Evolutionary conservation across 148 eudicot genomes (phyloP).

Genomic region (Heliosperma pusillum): DNA sequence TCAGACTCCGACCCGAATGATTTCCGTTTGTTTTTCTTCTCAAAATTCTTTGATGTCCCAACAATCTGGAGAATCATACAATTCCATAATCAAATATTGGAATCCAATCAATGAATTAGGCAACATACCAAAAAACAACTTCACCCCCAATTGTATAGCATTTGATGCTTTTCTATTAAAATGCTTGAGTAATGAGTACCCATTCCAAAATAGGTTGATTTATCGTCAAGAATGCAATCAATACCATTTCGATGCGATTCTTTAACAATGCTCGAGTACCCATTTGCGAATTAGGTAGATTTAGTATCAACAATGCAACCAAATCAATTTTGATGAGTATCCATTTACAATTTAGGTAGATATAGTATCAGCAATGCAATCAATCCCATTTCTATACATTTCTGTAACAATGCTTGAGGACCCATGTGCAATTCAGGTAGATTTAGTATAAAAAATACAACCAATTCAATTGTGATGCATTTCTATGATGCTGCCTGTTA

Average conservation of each 20-base stretch:
- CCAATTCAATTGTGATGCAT: background rate
- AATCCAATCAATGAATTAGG: background rate
- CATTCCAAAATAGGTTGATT: too few species aligned
- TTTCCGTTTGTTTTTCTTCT: slow-evolving; percentile 31
- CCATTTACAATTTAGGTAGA: background rate
- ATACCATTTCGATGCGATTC: too few species aligned
- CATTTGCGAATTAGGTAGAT: slow-evolving; percentile 4
- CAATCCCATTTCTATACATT: background rate
- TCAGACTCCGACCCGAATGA: slow-evolving; percentile 47
- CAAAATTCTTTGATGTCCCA: slow-evolving; percentile 66
- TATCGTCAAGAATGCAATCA: background rate
- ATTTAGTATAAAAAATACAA: background rate
- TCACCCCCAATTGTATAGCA: background rate
- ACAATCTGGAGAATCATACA: slow-evolving; percentile 45
- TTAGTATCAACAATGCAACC: background rate
- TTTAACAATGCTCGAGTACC: background rate
- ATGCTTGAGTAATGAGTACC: too few species aligned
- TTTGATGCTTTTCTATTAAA: too few species aligned
- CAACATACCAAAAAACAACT: background rate
- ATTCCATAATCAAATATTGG: background rate
- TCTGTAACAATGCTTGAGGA: background rate
- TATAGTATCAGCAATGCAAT: background rate
- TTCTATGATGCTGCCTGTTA: background rate
- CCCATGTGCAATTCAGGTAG: slow-evolving; percentile 1
- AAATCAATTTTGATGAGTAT: background rate